Evolutionary conservation across 2,329 filamentous ascomycete species (phyloP).

Genomic region (Aspergillus awamori): DNA sequence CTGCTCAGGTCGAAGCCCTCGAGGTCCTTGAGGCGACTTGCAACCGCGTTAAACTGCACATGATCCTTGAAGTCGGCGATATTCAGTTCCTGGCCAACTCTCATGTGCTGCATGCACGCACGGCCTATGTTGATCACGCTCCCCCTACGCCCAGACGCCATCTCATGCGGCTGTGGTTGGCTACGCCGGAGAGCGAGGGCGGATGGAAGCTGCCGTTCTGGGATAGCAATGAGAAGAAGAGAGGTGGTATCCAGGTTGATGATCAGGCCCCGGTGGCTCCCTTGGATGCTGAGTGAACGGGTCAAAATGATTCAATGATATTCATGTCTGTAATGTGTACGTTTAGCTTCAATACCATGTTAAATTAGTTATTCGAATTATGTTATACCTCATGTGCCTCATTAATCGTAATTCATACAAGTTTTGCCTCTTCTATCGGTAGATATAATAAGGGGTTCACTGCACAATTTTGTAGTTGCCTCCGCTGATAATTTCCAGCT

Average conservation of each 20-base stretch:
- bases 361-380: slow-evolving; percentile 3
- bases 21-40: slow-evolving; percentile 75
- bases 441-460: slow-evolving; percentile 16
- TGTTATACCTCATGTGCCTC: background rate
- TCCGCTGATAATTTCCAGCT: slow-evolving; percentile 66
- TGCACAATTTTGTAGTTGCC: slow-evolving; percentile 66
- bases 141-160: slow-evolving; percentile 73
- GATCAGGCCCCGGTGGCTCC: slow-evolving; percentile 74
- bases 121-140: slow-evolving; percentile 73
- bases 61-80: slow-evolving; percentile 83
- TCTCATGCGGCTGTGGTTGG: slow-evolving; percentile 81
- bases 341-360: slow-evolving; percentile 15
- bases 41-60: slow-evolving; percentile 73
- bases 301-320: background rate
- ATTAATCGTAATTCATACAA: slow-evolving; percentile 2
- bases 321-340: slow-evolving; percentile 11
- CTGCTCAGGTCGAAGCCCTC: slow-evolving; percentile 69
- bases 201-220: slow-evolving; percentile 84
- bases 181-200: slow-evolving; percentile 77
- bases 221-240: slow-evolving; percentile 81
- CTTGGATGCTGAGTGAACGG: slow-evolving; percentile 71
- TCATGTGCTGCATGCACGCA: slow-evolving; percentile 79
- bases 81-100: slow-evolving; percentile 84
- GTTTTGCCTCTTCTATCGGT: background rate
- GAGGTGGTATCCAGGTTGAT: slow-evolving; percentile 85